These are phyloP conservation scores for Elaeis guineensis DNA, from an alignment of 176 grass and related monocot genomes.

Conservation along the genomic window DNA sequence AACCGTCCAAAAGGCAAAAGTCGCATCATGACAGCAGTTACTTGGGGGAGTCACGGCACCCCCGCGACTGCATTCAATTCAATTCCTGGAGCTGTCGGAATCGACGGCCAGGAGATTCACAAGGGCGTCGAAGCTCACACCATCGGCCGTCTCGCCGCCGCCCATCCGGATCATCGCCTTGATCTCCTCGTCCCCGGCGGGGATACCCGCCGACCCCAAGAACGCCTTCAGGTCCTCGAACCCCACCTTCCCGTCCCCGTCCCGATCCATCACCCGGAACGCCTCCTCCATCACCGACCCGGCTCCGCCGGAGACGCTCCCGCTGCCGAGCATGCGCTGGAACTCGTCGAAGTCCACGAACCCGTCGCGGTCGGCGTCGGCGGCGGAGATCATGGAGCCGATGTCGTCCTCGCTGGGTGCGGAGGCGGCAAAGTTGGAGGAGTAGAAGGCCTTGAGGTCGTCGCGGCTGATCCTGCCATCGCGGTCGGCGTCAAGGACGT, in stretches of 20 bases:
- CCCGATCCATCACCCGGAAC: conserved; percentile 82
- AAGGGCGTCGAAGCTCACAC: conserved; percentile 41
- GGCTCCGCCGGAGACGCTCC: neutral
- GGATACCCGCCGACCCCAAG: conserved; percentile 70
- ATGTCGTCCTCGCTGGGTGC: conserved; percentile 63
- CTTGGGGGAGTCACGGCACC: too few relatives aligned
- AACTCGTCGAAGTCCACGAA: conserved; percentile 90
- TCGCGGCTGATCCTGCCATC: conserved; percentile 92
- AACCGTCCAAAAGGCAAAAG: too few relatives aligned
- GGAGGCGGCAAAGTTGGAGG: conserved; percentile 15
- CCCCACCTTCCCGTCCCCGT: conserved; percentile 89
- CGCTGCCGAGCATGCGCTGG: conserved; percentile 56
- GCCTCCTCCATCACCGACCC: conserved; percentile 53
- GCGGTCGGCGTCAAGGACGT: conserved; percentile 78
- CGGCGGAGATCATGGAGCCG: conserved; percentile 72
- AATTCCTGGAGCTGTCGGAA: conserved; percentile 5
- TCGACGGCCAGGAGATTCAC: conserved; percentile 45
- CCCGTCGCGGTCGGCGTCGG: conserved; percentile 77
- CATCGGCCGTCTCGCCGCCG: conserved; percentile 22
- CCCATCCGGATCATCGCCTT: conserved; percentile 57
- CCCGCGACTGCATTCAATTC: neutral
- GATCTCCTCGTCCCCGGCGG: conserved; percentile 62
- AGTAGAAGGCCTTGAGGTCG: conserved; percentile 90
- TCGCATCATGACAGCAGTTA: too few relatives aligned
- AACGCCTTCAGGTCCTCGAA: conserved; percentile 86